Conservation (phyloP, 2,329 filamentous ascomycete genomes). For the Ramichloridium luteum region DNA sequence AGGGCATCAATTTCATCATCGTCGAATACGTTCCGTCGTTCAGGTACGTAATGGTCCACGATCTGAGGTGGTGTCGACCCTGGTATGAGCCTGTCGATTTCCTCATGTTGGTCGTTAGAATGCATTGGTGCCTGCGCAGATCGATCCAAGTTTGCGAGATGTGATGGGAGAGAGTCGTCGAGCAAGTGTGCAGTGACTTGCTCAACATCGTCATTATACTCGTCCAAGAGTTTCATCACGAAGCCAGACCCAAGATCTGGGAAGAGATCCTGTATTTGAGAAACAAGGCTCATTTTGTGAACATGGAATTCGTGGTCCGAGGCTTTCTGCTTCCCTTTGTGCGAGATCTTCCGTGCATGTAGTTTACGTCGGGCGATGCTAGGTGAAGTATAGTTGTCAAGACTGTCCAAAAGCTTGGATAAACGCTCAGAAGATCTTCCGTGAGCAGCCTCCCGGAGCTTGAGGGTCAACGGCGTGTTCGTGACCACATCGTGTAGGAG, state of each 20-base stretch:
- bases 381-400: conserved; percentile 45
- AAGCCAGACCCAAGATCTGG: conserved; percentile 77
- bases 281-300: conserved; percentile 72
- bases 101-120: conserved; percentile 11
- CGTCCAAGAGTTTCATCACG: conserved; percentile 63
- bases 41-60: conserved; percentile 30
- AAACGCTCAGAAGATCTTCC: conserved; percentile 43
- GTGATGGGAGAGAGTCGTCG: conserved; percentile 59
- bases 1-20: conserved; percentile 68
- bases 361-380: conserved; percentile 42
- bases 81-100: conserved; percentile 39
- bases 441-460: conserved; percentile 44
- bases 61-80: conserved; percentile 43
- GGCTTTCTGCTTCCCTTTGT: conserved; percentile 39
- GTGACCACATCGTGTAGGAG: conserved; percentile 75
- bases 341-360: conserved; percentile 47
- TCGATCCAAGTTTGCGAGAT: conserved; percentile 53
- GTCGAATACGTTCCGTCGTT: conserved; percentile 64
- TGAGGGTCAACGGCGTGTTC: conserved; percentile 60
- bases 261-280: conserved; percentile 87
- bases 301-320: conserved; percentile 49
- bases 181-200: conserved; percentile 70
- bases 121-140: conserved; percentile 47
- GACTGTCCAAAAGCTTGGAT: conserved; percentile 47
- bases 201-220: conserved; percentile 67